phyloP scores from a whole-genome alignment of 2,329 filamentous ascomycete genomes.

The Bisporella sp. region DNA sequence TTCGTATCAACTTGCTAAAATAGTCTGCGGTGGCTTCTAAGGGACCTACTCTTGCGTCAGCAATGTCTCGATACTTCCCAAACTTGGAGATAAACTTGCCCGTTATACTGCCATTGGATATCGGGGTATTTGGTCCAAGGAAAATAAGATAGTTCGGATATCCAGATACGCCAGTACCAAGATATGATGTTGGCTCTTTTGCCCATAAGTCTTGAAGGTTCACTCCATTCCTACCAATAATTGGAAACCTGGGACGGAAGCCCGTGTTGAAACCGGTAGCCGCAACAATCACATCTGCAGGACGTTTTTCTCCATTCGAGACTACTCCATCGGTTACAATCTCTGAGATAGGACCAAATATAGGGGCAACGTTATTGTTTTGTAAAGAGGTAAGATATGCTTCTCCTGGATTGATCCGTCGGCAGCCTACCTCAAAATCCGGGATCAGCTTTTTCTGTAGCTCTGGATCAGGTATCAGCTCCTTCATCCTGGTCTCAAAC shows the following conservation, averaged over 20 bases:
- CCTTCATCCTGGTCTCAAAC: background rate
- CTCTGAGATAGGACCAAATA: background rate
- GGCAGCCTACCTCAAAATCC: too few relatives aligned
- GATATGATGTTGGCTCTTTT: constrained; percentile 14
- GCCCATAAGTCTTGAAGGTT: constrained; percentile 17
- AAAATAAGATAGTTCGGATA: constrained; percentile 15
- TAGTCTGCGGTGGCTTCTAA: background rate
- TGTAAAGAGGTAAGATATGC: too few relatives aligned
- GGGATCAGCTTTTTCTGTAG: background rate
- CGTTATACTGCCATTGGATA: background rate
- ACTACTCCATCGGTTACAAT: background rate
- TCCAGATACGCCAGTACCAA: constrained; percentile 11
- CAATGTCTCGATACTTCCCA: background rate
- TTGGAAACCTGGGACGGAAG: constrained; percentile 15
- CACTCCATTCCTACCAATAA: constrained; percentile 13
- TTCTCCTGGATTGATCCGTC: too few relatives aligned
- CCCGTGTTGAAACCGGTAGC: background rate
- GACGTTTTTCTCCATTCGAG: background rate
- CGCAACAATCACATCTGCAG: background rate
- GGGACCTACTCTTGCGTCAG: background rate
- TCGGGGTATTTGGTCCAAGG: background rate
- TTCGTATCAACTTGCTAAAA: background rate
- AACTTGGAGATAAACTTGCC: background rate
- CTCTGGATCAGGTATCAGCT: background rate
- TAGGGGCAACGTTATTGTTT: background rate